Base-by-base conservation (phyloP, 176 grass and related monocot species). In the Pontederia crassipes region DNA sequence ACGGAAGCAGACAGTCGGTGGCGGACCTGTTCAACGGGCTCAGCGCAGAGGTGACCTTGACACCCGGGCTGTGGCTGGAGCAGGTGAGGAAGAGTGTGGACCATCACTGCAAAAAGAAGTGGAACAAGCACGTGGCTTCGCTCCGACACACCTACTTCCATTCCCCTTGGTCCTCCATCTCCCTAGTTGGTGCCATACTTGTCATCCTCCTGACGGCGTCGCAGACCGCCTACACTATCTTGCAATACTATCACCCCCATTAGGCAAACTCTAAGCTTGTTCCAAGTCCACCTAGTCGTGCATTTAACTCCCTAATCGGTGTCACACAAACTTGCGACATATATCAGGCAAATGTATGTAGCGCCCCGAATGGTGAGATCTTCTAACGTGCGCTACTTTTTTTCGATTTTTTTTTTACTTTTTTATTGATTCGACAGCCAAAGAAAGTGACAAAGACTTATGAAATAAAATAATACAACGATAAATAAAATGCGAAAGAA, bases 71-170 rank as follows among this genome's bases (percentile, higher is more conserved):
- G 68, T n/a, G 58, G 5, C 81, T 95, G 2, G 89, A 88, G 12
- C 69, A 75, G 17, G 84, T 95, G 46, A 81, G 85, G 12, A 52
- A 61, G 11, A 68, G 74, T 60, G 84, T 95, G 48, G 85, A 82
- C 54, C 66, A 64, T 15, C 85, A 95, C 81, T 88, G 51, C 69
- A 18, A 71, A 12, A 69, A 85, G 70, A 74, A 76, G 0, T 85
- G 81, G 78, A 95, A 85, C 66, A 67, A 70, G 89, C 82, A 81
- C 81, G 52, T 76, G 0, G 81, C 89, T n/a, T 88, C 85, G 69
- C 82, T 95, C 20, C 57, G 85, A 45, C 81, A 89, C 65, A 95
- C 89, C 28, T 95, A 95, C 72, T 95, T 95, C 73, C 54, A 73
- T 64, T 85, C 85, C 65, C 85, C 89, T 0, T 95, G 85, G 89